phyloP scores from a whole-genome alignment of 306 rosid genomes.

The Cucurbita maxima region DNA sequence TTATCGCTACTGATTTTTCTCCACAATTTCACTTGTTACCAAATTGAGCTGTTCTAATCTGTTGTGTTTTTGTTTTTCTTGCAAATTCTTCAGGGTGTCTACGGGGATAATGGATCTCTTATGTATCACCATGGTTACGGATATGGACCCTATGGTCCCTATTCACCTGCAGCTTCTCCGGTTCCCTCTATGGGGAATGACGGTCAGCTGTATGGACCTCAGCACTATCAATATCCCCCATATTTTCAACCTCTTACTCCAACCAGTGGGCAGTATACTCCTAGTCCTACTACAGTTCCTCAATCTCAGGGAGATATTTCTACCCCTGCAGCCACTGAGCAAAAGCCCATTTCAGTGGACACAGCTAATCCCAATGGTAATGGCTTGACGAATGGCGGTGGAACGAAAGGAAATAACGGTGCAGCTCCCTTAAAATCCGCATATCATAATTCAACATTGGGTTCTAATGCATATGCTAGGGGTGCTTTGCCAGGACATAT shows the following conservation, averaged over 20 bases:
- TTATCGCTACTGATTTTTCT: neutral
- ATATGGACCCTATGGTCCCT: constrained; percentile 71
- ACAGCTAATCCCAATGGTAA: constrained; percentile 49
- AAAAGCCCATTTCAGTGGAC: constrained; percentile 53
- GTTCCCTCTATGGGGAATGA: constrained; percentile 93
- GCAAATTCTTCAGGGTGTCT: constrained; percentile 41
- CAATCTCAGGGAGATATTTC: constrained; percentile 53
- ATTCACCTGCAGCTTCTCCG: constrained; percentile 86
- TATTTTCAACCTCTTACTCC: constrained; percentile 82
- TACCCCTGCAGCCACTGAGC: constrained; percentile 56
- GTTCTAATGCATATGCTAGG: constrained; percentile 31
- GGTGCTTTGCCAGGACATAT: constrained; percentile 41
- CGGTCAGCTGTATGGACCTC: constrained; percentile 89
- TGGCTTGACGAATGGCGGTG: constrained; percentile 32
- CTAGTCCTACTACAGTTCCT: constrained; percentile 28
- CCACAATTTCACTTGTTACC: neutral
- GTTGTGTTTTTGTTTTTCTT: neutral
- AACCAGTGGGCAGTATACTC: constrained; percentile 48
- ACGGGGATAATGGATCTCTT: constrained; percentile 81
- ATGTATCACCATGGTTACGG: constrained; percentile 83
- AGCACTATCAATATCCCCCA: constrained; percentile 89
- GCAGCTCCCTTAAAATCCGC: constrained; percentile 22
- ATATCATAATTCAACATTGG: constrained; percentile 22
- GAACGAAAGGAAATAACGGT: constrained; percentile 38
- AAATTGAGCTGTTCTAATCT: neutral